Evolutionary conservation across 108 stramenopile genomes (phyloP), one percentile per base, ranked within the genome.

Genomic region (Nitzschia sp.): DNA sequence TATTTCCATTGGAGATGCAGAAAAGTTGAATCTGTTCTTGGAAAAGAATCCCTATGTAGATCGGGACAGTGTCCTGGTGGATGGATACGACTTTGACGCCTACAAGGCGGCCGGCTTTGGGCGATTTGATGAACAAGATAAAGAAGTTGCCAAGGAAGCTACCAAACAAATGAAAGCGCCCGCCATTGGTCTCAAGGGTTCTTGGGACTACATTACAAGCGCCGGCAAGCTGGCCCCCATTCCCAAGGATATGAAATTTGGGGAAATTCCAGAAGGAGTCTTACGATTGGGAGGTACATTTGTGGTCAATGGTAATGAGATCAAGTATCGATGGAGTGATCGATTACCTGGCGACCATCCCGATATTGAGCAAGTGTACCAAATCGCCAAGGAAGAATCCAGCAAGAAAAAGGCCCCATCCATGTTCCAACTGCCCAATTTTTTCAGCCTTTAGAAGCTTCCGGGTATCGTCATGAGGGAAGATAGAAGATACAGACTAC

Each of bases 281-380:
- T 66, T 89, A 59, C 73, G 88, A 62, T 77, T 91, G 38, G 94
- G 94, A 15, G 94, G 94, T 2, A 95, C 94, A 18, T 92, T 95
- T 72, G 88, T 95, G 5, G 78, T 95, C 8, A 69, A 82, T 17
- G 89, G 82, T 17, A 71, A 90, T 48, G 78, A 85, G 11, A 79
- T 90, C 32, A 18, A 85, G 0, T 95, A 91, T 74, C 82, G 80
- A 63, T 91, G 89, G 85, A 90, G 76, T 47, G 91, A 95, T 72
- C 77, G 73, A 15, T 45, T 95, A 26, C 94, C 91, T 25, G 94
- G 94, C 33, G 91, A 92, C 54, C 87, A 90, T 33, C 94, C 94
- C 11, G 85, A 84, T 28, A 71, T 95, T 55, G 67, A 75, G 8
- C 73, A 86, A 17, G 88, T 91, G 0, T 29, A 87, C 21, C 31